A percentile compares a stretch with the other conserved stretches of the same genome.
Conservation (phyloP, 441 rosid species). For the Adansonia rubrostipa region DNA sequence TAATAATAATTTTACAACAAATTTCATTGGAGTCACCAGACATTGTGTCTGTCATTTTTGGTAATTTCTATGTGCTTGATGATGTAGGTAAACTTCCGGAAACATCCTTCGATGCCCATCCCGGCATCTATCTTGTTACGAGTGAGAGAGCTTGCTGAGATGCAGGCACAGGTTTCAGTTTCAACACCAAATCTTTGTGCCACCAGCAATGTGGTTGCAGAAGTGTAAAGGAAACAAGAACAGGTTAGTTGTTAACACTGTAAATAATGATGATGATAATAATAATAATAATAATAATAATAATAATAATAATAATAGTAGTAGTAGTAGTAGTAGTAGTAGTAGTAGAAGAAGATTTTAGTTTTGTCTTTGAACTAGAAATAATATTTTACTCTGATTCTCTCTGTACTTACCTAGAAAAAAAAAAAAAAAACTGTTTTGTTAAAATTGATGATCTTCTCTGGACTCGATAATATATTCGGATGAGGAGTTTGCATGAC, state of each 20-base stretch:
- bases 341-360: constrained; percentile 10
- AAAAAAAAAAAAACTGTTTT: background rate
- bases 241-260: constrained; percentile 60
- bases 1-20: no score
- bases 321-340: no score
- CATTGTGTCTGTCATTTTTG: no score
- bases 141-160: constrained; percentile 86
- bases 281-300: no score
- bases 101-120: constrained; percentile 75
- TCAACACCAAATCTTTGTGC: constrained; percentile 34
- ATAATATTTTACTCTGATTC: background rate
- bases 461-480: background rate
- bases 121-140: constrained; percentile 66
- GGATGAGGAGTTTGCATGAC: background rate
- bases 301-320: no score
- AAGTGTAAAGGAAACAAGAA: constrained; percentile 53
- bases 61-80: constrained; percentile 10
- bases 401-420: background rate
- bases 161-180: constrained; percentile 54
- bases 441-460: background rate
- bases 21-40: no score
- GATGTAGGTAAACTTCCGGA: constrained; percentile 63
- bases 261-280: constrained; percentile 22
- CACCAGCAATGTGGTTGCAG: constrained; percentile 46
- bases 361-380: constrained; percentile 31